Evolutionary conservation across 2,329 filamentous ascomycete genomes (phyloP), one percentile per base, ranked within the genome.

Genomic region (Fusarium sp.): DNA sequence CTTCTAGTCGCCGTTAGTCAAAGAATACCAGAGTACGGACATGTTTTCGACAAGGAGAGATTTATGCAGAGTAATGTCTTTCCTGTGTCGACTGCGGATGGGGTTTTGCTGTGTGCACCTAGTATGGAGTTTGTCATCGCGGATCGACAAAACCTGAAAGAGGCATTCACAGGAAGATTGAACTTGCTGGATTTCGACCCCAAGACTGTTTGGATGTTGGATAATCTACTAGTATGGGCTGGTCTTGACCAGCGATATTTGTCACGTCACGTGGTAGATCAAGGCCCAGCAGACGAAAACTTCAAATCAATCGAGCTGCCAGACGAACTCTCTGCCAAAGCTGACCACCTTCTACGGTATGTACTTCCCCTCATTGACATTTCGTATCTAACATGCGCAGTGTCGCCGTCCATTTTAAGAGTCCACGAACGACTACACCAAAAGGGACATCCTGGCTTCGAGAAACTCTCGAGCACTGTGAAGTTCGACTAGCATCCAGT

Each of bases 71-170:
- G 55, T n/a, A 57, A 62, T 0, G 48, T 74, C 7, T 72, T 74
- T 29, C 72, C 72, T 0, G 70, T 74, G 2, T 57, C 51, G 10
- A 65, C 62, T 13, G 16, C 46, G 4, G 57, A 61, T 30, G 61
- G 65, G 3, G 62, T 73, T 11, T 46, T 70, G 9, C 34, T 74
- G 4, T 67, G 59, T 55, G 67, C 72, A 14, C 57, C 72, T n/a
- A 61, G 55, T 11, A 70, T 67, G 55, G 68, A 73, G n/a, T 74
- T 74, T 37, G 71, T 56, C 0, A 67, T 74, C 13, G 65, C 65
- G 0, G 70, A 74, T 13, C 70, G 69, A 8, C 57, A 70, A 25
- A 60, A 69, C 7, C 49, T 74, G 16, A 48, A 65, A 37, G 65
- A 74, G 0, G 68, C 68, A 3, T 71, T 74, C 6, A 27, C 52